Evolutionary conservation across 495 filamentous ascomycete genomes (phyloP), one percentile per base, ranked within the genome.

Genomic region (Tetracladium marchalianum): DNA sequence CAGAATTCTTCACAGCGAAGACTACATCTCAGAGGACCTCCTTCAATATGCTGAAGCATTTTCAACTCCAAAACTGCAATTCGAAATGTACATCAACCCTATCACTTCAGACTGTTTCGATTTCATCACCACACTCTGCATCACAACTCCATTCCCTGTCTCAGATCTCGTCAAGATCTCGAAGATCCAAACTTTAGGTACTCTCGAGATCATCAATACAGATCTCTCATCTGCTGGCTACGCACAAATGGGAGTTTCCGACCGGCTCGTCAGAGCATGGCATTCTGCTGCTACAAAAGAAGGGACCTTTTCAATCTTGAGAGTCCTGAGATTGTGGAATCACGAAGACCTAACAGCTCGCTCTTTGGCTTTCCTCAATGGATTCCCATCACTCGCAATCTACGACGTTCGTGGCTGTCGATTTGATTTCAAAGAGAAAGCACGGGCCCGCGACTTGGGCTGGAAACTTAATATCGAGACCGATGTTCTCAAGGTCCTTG

Each of bases 221-320:
- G 18, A 27, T 15, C 6, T 16, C 11, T n/a, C 13, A 2, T 9
- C 11, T 6, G 12, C 11, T 16, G 5, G 15, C 2, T 18, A 24
- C 24, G 16, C 34, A 12, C n/a, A 32, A 16, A 31, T 35, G 8
- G 43, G 19, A 31, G 41, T 56, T 27, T 22, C 18, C 41, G 49
- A 58, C 49, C 45, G 52, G 11, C 19, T 58, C 10, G 18, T 59
- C 17, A 47, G 53, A 41, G 46, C 47, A 5, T 59, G 56, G 56
- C 33, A 34, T 24, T 9, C 39, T 38, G 44, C 56, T 35, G 56
- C 53, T 4, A n/a, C 17, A 11, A 36, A 51, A 9, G 37, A 47
- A 7, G 46, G 42, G 6, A 50, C 43, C 0, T 59, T 59, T 36
- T 32, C 41, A 9, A 47, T 59, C 13, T 31, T 59, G 35, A 45